Percentiles rank a stretch among this genome's conserved stretches.
These are phyloP conservation scores for Phyllosticta ampelicida DNA, from an alignment of 2,329 filamentous ascomycete species.

Conservation along the genomic window DNA sequence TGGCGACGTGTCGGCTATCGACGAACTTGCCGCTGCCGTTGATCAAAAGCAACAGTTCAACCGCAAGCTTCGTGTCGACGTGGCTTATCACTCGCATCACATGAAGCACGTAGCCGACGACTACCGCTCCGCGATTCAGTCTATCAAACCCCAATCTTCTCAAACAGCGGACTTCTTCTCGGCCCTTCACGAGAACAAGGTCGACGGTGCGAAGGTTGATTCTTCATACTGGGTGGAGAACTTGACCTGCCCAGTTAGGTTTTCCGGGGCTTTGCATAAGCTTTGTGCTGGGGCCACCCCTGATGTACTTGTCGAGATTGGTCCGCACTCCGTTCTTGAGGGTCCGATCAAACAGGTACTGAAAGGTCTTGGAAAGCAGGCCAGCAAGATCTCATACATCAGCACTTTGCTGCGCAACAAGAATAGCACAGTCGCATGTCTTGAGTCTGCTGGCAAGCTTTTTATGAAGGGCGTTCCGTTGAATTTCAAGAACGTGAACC, in stretches of 20 bases:
- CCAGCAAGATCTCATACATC: conserved; percentile 1
- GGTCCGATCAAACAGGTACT: conserved; percentile 12
- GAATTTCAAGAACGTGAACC: conserved; percentile 17
- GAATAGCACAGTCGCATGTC: conserved; percentile 2
- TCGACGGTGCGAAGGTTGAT: neutral
- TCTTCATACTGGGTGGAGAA: conserved; percentile 30
- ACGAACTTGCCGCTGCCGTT: conserved; percentile 21
- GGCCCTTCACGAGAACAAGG: neutral
- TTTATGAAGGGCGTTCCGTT: conserved; percentile 13
- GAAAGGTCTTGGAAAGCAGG: conserved; percentile 5
- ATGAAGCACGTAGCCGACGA: conserved; percentile 25
- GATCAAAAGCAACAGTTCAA: conserved; percentile 29
- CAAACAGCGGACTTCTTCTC: conserved; percentile 8
- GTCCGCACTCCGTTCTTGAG: conserved; percentile 22
- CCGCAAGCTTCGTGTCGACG: conserved; percentile 30
- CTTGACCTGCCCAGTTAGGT: conserved; percentile 27
- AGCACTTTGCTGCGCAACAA: conserved; percentile 2
- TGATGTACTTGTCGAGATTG: conserved; percentile 17
- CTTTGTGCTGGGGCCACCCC: conserved; percentile 5
- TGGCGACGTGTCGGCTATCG: conserved; percentile 30
- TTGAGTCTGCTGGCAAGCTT: conserved; percentile 15
- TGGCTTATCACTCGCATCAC: conserved; percentile 36
- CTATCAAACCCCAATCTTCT: neutral
- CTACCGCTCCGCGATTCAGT: conserved; percentile 14
- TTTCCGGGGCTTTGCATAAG: conserved; percentile 16